Base-by-base conservation (phyloP, 2,329 filamentous ascomycete genomes). In the Decorospora gaudefroyi region DNA sequence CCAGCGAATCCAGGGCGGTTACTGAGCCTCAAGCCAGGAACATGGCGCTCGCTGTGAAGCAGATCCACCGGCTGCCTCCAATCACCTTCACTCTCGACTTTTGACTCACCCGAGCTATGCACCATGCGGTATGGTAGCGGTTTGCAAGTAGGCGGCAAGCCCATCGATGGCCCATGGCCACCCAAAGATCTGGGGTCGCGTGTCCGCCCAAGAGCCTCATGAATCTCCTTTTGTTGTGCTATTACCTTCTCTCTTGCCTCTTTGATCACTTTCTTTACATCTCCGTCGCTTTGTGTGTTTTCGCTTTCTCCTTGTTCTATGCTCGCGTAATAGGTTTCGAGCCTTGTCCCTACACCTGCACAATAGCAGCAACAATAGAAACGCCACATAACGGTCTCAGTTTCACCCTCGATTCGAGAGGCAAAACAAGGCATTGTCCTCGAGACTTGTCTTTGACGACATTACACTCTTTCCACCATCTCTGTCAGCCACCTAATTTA, bases 1-100 rank as follows among this genome's bases (percentile, higher is more conserved):
- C 53, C 56, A 68, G 60, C 67, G 62, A 68, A 68, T 70, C 62
- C 57, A 56, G 46, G 61, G 66, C 66, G 66, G 57, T 59, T 70
- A 68, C 47, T 51, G 57, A 63, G 59, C 58, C 57, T 62, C 58
- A 54, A 57, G 42, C 36, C 56, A 55, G 49, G 49, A 40, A 46
- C 38, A 62, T 67, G 64, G 67, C 66, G 67, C 64, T 62, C 61
- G 47, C 55, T 56, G 58, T 45, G 45, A 49, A 49, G 48, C 58
- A 55, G 54, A 60, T 60, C 47, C 54, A 47, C 44, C 43, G 41
- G 53, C 36, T 43, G 42, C 49, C 47, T 60, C 68, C 68, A 70
- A 71, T 70, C 67, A 68, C 46, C 34, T 51, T 40, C 42, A 32
- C 33, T 46, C 42, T 12, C 19, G 29, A 41, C 50, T 49, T 51